A percentile compares a stretch with the other conserved stretches of the same genome.
These are phyloP conservation scores for Cinchona pubescens DNA, from an alignment of 257 asterid genomes.

Conservation along the genomic window DNA sequence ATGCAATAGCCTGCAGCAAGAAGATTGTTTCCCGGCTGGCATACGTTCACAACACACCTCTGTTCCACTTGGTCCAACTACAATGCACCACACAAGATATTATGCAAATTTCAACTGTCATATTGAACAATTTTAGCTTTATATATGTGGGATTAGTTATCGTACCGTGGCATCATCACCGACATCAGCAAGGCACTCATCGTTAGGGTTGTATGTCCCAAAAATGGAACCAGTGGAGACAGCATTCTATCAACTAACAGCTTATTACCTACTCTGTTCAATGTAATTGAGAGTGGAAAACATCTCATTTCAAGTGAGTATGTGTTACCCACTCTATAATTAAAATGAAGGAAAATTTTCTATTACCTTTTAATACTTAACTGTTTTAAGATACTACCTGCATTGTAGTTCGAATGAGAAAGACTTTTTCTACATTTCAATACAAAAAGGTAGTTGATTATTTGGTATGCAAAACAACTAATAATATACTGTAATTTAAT, in stretches of 20 bases:
- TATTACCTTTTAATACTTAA: too few relatives aligned
- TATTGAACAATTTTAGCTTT: too few relatives aligned
- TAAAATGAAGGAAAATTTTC: too few relatives aligned
- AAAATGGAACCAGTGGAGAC: constrained; percentile 94
- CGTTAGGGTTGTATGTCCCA: constrained; percentile 84
- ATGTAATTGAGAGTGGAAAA: background rate
- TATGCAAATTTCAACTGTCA: background rate
- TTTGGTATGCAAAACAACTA: too few relatives aligned
- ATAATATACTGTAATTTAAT: too few relatives aligned
- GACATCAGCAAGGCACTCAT: constrained; percentile 71
- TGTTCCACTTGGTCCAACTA: constrained; percentile 59
- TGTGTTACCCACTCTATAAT: too few relatives aligned
- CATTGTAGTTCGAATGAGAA: too few relatives aligned
- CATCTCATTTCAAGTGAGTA: too few relatives aligned
- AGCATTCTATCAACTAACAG: too few relatives aligned
- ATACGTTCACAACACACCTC: constrained; percentile 73
- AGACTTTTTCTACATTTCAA: too few relatives aligned
- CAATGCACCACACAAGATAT: constrained; percentile 7
- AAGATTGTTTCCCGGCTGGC: constrained; percentile 88
- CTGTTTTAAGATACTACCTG: too few relatives aligned
- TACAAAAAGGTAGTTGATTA: background rate
- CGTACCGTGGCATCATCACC: constrained; percentile 66
- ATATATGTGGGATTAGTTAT: constrained; percentile 2
- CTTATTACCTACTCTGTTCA: background rate
- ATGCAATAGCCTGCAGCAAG: constrained; percentile 95